Evolutionary conservation across 768 basidiomycete species (phyloP), one percentile per base, ranked within the genome.

Genomic region (Trametes cingulata): DNA sequence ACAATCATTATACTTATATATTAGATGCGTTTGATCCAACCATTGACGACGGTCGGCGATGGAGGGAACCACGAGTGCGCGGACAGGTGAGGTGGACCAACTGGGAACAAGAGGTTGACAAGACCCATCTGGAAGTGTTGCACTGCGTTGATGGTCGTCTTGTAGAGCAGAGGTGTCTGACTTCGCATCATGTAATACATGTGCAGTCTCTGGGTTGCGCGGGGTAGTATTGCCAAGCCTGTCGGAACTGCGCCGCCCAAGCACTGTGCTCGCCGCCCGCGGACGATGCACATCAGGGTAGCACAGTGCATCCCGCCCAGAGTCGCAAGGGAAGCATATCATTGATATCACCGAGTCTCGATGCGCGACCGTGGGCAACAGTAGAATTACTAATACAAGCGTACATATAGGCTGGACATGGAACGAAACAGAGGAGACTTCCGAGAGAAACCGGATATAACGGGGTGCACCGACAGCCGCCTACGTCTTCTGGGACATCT

Each of bases 401-500:
- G 29, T 48, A 56, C 46, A 49, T 40, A 49, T 40, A 49, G 15
- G 46, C 14, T 37, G 27, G 4, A 27, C 13, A 33, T 33, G 29
- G 6, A 33, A 33, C 29, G 29, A 33, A 45, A 24, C 19, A 24
- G 7, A 24, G 3, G 42, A n/a, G 8, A 43, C 20, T 20, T 45
- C 43, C 43, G 29, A 33, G 29, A 33, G 29, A 33, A 4, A 33
- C 6, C 29, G 29, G 10, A 33, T 10, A 33, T 33, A 33, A 33
- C 29, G 29, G 6, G 29, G 29, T 5, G 6, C 29, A 33, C 22
- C 17, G 15, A 36, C 4, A 12, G 14, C 2, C 22, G 15, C 13
- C 56, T 46, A 65, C 58, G 55, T 40, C 60, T 69, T 65, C 40
- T 67, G 67, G n/a, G 74, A 65, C 22, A 79, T 72, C 70, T 78